Evolutionary conservation across 345 rosid species (phyloP), one percentile per base, ranked within the genome.

Genomic region (Salix viminalis): DNA sequence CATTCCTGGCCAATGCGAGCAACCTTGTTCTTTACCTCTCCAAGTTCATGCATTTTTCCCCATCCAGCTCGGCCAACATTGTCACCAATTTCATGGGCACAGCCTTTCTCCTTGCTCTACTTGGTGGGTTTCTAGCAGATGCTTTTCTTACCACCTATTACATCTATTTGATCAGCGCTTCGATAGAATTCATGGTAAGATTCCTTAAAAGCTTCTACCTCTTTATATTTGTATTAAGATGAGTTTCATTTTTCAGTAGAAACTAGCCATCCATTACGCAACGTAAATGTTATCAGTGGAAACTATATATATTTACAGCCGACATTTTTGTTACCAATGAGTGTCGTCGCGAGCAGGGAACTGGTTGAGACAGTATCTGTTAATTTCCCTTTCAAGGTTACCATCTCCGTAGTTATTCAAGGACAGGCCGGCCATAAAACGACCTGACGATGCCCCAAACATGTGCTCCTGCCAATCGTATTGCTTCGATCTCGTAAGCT

Each of bases 71-170:
- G 1, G 97, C 97, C 77, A 91, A 90, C 77, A 81, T 86, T 5
- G 97, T 94, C 39, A 94, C 97, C 72, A 84, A 89, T 79, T 94
- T 92, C 85, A 94, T 92, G 95, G 98, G 97, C 75, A 91, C 97
- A 8, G 88, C 95, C 61, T 94, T 92, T 83, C 87, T 94, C 76
- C 92, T 92, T 15, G 94, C 95, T 58, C 87, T 94, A 72, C 90
- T 92, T 3, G 98, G 98, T 70, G 98, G 98, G 23, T 91, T 92
- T 78, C 77, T 94, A 32, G 90, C 97, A 5, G 97, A 94, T 71
- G 88, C 95, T 66, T 82, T 83, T 85, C 83, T 89, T 84, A 89
- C 90, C 76, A 92, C 97, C 79, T 91, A 89, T 61, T 68, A 62
- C 79, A 90, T 91, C 76, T 94, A 90, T 76, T 18, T 90, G 75